phyloP scores from a whole-genome alignment of 768 basidiomycete species.

The Termitomyces eurrhizus region DNA sequence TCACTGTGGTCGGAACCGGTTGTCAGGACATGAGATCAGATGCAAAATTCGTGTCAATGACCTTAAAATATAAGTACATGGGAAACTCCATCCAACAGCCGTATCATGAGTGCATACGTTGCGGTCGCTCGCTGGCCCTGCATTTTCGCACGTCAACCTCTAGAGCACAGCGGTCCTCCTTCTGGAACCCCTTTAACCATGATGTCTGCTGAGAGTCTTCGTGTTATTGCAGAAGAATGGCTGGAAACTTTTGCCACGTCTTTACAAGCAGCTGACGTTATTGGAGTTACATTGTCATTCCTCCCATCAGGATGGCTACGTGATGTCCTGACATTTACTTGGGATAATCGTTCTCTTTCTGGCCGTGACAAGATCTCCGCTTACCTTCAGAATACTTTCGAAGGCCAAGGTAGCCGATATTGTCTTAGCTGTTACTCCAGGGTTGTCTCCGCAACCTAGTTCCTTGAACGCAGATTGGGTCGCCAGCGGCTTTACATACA shows the following conservation, averaged over 20 bases:
- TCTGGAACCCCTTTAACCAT: neutral
- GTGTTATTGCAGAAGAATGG: constrained; percentile 19
- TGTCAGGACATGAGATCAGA: too few species aligned
- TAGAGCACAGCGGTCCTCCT: neutral
- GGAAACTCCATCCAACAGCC: too few species aligned
- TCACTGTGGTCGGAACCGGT: too few species aligned
- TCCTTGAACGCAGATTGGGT: constrained; percentile 22
- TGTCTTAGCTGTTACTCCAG: constrained; percentile 20
- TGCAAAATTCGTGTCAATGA: too few species aligned
- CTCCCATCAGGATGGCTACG: constrained; percentile 34
- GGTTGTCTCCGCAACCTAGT: constrained; percentile 18
- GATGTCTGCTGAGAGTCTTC: constrained; percentile 2
- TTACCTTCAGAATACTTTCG: constrained; percentile 25
- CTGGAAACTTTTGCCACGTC: constrained; percentile 20
- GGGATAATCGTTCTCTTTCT: constrained; percentile 35
- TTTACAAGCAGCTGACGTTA: constrained; percentile 18
- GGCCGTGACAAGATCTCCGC: constrained; percentile 28
- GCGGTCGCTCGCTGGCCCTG: neutral
- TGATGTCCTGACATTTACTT: constrained; percentile 40
- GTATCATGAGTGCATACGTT: neutral
- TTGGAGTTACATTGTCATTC: constrained; percentile 23
- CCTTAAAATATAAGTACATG: too few species aligned
- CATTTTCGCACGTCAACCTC: neutral
- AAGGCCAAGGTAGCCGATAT: constrained; percentile 22
- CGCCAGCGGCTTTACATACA: constrained; percentile 33